phyloP scores from a whole-genome alignment of 163 green algal genomes.

The Scenedesmus sp. region DNA sequence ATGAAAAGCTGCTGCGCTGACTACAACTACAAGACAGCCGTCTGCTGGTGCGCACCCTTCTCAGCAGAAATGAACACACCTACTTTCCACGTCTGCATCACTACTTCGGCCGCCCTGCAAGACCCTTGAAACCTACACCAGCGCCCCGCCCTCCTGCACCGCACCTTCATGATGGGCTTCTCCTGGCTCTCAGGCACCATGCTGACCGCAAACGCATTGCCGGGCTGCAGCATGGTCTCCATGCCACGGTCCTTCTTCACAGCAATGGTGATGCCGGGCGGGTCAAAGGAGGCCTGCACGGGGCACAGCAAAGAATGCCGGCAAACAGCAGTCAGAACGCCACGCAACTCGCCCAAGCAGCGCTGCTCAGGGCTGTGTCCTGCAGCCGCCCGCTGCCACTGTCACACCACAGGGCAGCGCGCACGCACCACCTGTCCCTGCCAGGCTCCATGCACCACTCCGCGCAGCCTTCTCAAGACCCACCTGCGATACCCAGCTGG shows the following conservation, averaged over 20 bases:
- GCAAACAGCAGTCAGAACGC: neutral
- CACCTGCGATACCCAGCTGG: slow-evolving; percentile 66
- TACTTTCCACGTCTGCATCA: too few species aligned
- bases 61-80: too few species aligned
- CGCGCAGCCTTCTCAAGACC: neutral
- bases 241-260: slow-evolving; percentile 95
- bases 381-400: neutral
- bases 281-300: slow-evolving; percentile 91
- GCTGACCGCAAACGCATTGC: slow-evolving; percentile 87
- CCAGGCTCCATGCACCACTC: neutral
- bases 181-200: slow-evolving; percentile 84
- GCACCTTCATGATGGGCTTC: slow-evolving; percentile 63
- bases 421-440: too few species aligned
- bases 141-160: neutral
- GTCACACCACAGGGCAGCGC: neutral
- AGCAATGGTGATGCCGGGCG: slow-evolving; percentile 91
- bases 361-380: neutral
- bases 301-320: neutral
- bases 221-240: slow-evolving; percentile 82
- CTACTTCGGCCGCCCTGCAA: too few species aligned
- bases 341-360: neutral
- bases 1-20: too few species aligned
- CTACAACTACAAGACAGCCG: too few species aligned
- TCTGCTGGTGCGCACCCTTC: too few species aligned
- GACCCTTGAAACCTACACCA: neutral